A percentile compares a stretch with the other conserved stretches of the same genome.
Conservation (phyloP, 345 rosid species). For the Eucalyptus viminalis region DNA sequence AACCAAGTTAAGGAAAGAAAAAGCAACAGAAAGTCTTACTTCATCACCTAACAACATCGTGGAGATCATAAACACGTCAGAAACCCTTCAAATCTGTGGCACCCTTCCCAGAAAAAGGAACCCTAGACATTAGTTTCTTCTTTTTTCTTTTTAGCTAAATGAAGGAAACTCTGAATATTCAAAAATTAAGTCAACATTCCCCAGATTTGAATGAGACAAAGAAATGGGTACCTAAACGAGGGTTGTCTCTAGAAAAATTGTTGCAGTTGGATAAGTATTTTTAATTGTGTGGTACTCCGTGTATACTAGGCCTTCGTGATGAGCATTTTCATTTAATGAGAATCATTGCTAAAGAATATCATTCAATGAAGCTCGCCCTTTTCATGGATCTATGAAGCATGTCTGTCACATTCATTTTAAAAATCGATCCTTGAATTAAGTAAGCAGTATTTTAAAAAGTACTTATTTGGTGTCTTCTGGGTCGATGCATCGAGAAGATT, state of each 20-base stretch:
- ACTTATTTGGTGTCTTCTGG: background rate
- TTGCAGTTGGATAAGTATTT: conserved; percentile 1
- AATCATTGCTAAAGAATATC: conserved; percentile 16
- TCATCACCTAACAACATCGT: background rate
- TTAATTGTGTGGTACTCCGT: conserved; percentile 4
- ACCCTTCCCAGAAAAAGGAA: background rate
- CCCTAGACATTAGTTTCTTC: background rate
- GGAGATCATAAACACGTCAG: background rate
- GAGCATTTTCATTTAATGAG: conserved; percentile 7
- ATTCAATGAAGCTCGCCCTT: conserved; percentile 9
- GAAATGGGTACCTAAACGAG: background rate
- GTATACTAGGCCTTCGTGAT: background rate
- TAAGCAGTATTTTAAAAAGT: background rate
- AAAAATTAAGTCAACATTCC: background rate
- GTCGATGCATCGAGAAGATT: background rate
- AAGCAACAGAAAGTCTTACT: background rate
- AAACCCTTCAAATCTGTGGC: background rate
- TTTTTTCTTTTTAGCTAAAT: background rate
- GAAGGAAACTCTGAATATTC: background rate
- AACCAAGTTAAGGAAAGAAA: background rate
- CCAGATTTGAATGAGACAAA: background rate
- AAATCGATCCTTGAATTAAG: background rate
- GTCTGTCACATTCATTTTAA: conserved; percentile 39
- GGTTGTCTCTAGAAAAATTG: conserved; percentile 9
- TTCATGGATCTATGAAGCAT: conserved; percentile 32